Conservation (phyloP, 2,329 filamentous ascomycete genomes). For the Alternaria gaisen region DNA sequence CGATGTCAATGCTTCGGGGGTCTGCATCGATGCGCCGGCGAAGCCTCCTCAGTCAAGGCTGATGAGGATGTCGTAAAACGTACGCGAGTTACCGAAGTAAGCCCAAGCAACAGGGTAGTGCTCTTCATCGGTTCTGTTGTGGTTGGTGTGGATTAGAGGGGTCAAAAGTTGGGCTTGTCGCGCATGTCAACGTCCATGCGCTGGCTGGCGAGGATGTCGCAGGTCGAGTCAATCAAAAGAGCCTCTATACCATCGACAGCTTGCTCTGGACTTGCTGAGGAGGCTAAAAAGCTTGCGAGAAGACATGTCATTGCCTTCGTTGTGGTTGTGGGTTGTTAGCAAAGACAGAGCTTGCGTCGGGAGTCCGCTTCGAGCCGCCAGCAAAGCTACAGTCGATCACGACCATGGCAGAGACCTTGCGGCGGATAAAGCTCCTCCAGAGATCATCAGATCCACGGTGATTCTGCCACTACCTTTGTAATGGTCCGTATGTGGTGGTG, state of each 20-base stretch:
- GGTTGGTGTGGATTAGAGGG: background rate
- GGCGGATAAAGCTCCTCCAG: background rate
- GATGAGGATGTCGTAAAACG: background rate
- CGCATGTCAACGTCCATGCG: background rate
- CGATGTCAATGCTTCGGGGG: background rate
- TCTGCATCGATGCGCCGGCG: background rate
- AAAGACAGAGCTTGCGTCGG: background rate
- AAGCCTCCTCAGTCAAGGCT: background rate
- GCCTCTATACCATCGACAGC: background rate
- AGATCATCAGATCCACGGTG: background rate
- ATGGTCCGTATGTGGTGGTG: background rate
- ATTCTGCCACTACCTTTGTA: background rate
- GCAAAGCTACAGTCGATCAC: background rate
- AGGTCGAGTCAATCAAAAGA: background rate
- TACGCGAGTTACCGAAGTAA: background rate
- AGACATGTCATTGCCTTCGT: no score
- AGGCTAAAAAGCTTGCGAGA: background rate
- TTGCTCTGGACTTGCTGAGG: background rate
- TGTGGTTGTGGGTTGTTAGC: background rate
- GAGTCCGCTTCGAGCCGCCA: background rate
- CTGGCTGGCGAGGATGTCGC: background rate
- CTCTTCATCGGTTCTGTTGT: background rate
- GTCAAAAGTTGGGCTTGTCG: background rate
- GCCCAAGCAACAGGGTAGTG: background rate
- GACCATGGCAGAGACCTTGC: background rate